These are phyloP conservation scores for Puccinia triticina DNA, from an alignment of 1,284 basidiomycete species.

Conservation along the genomic window DNA sequence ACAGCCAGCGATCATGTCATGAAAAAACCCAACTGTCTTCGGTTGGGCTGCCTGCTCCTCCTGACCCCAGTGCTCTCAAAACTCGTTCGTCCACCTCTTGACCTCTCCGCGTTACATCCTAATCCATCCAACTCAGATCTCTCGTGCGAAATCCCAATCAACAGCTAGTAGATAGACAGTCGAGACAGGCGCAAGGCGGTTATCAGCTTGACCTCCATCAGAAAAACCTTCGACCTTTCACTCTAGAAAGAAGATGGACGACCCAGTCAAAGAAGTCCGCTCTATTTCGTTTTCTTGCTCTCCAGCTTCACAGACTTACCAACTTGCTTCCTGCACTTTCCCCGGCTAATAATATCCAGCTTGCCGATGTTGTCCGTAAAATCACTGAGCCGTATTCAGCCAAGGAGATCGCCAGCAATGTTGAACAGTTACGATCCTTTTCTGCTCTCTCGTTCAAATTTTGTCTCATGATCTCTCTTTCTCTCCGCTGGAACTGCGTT, in stretches of 20 bases:
- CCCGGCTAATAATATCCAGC: neutral
- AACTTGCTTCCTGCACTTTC: neutral
- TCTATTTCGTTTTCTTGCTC: neutral
- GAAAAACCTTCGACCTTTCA: neutral
- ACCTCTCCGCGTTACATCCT: too few species aligned
- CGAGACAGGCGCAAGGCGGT: too few species aligned
- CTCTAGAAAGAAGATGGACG: constrained; percentile 35
- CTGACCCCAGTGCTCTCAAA: too few species aligned
- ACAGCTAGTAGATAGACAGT: too few species aligned
- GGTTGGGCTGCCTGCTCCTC: too few species aligned
- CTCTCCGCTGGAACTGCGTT: neutral
- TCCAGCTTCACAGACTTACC: neutral
- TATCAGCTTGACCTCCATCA: neutral
- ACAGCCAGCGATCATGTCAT: too few species aligned
- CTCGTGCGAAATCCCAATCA: too few species aligned
- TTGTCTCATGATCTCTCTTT: neutral
- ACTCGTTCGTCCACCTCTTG: too few species aligned
- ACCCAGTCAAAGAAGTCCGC: constrained; percentile 45
- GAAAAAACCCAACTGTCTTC: too few species aligned
- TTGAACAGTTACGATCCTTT: constrained; percentile 18
- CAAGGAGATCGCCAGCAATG: constrained; percentile 24
- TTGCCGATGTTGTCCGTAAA: constrained; percentile 18
- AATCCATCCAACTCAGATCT: too few species aligned
- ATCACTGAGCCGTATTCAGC: constrained; percentile 41
- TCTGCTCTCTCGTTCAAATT: neutral